phyloP scores from a whole-genome alignment of 2,329 filamentous ascomycete species.

The Beauveria asiatica region DNA sequence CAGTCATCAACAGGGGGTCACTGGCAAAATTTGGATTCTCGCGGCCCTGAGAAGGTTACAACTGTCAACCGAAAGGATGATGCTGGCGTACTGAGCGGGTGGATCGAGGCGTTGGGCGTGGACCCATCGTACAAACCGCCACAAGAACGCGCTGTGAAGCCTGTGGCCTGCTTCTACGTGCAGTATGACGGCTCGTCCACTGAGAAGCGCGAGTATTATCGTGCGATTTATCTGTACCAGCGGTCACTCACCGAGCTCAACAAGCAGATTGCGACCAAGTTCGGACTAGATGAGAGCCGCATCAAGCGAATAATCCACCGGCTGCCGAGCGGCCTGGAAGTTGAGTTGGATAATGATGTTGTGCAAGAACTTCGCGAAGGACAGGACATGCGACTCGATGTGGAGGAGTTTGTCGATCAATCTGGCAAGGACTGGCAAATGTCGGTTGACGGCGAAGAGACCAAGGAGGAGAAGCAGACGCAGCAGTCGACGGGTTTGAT shows the following conservation, averaged over 20 bases:
- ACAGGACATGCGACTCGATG: constrained; percentile 79
- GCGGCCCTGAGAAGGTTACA: constrained; percentile 46
- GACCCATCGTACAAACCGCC: constrained; percentile 78
- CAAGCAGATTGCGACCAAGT: constrained; percentile 66
- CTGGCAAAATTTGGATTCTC: constrained; percentile 52
- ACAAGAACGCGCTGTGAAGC: constrained; percentile 58
- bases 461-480: constrained; percentile 22
- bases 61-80: constrained; percentile 48
- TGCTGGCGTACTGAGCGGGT: constrained; percentile 61
- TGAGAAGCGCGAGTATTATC: constrained; percentile 58
- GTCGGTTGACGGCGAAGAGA: constrained; percentile 42
- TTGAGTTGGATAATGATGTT: constrained; percentile 86
- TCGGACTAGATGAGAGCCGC: constrained; percentile 63
- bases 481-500: constrained; percentile 6
- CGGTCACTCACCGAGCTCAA: constrained; percentile 69
- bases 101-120: constrained; percentile 89
- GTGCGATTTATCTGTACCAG: constrained; percentile 76
- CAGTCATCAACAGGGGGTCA: constrained; percentile 36
- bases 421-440: constrained; percentile 54
- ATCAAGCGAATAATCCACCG: constrained; percentile 65
- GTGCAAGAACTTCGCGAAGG: constrained; percentile 77
- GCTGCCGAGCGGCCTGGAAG: constrained; percentile 65
- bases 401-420: constrained; percentile 37
- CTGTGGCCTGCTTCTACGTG: constrained; percentile 84
- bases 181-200: constrained; percentile 44